phyloP scores from a whole-genome alignment of 805 yeast genomes.

The Tetrapisispora phaffii region DNA sequence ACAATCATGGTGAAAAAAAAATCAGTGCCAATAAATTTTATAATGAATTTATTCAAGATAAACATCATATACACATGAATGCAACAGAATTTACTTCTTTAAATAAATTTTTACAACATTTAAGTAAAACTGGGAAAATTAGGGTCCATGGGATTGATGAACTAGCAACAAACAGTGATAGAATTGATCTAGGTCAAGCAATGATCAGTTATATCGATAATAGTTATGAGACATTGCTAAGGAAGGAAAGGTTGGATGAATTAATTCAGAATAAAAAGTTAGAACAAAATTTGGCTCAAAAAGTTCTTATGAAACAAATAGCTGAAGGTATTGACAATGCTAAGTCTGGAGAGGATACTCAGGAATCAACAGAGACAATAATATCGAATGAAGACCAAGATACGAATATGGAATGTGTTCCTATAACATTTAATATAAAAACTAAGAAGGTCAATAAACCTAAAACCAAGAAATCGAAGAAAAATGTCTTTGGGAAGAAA shows the following conservation, averaged over 20 bases:
- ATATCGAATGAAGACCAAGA: not conserved
- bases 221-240: constrained; percentile 38
- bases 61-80: constrained; percentile 82
- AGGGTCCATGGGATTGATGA: constrained; percentile 37
- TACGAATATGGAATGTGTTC: not conserved
- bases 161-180: constrained; percentile 26
- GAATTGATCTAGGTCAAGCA: constrained; percentile 30
- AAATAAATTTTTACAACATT: constrained; percentile 52
- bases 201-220: constrained; percentile 46
- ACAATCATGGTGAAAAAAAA: constrained; percentile 71
- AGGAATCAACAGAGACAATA: not conserved
- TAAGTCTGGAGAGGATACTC: not conserved
- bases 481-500: constrained; percentile 2
- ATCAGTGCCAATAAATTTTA: constrained; percentile 79
- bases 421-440: not conserved
- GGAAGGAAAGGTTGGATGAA: constrained; percentile 33
- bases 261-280: constrained; percentile 30
- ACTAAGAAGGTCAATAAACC: not conserved
- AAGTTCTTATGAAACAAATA: constrained; percentile 45
- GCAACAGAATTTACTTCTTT: constrained; percentile 74
- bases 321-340: constrained; percentile 12
- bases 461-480: not conserved
- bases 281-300: constrained; percentile 39
- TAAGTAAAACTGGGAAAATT: constrained; percentile 50
- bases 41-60: constrained; percentile 78